phyloP scores from a whole-genome alignment of 2,329 filamentous ascomycete species.

The Talaromyces amestolkiae region DNA sequence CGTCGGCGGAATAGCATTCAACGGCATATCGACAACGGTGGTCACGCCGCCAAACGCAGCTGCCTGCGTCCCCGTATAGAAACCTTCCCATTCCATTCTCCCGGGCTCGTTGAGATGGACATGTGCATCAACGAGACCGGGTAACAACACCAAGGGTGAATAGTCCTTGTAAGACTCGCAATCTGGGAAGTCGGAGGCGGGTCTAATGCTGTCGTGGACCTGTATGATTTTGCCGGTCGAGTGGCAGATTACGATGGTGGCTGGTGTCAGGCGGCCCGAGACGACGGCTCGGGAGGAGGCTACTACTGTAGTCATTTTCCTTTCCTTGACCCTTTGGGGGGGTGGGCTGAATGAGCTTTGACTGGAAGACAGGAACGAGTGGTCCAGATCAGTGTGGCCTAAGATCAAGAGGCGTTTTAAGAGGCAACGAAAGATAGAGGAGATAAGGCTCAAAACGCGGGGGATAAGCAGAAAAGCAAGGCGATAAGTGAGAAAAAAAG shows the following conservation, averaged over 20 bases:
- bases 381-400: not conserved
- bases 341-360: too few relatives aligned
- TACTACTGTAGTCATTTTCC: conserved; percentile 54
- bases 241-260: conserved; percentile 76
- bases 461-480: not conserved
- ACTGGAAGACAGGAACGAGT: too few relatives aligned
- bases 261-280: conserved; percentile 71
- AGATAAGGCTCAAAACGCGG: conserved; percentile 1
- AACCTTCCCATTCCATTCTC: conserved; percentile 96
- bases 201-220: conserved; percentile 71
- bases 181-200: conserved; percentile 68
- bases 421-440: not conserved
- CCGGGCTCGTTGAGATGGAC: conserved; percentile 97
- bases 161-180: conserved; percentile 76
- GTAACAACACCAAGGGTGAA: conserved; percentile 78
- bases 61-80: conserved; percentile 89
- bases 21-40: conserved; percentile 94
- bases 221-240: conserved; percentile 79
- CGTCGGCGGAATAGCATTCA: conserved; percentile 95
- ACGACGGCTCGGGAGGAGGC: conserved; percentile 82
- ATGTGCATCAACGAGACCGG: conserved; percentile 92
- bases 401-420: not conserved
- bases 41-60: conserved; percentile 95
- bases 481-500: not conserved
- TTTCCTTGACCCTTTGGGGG: not conserved